phyloP scores from a whole-genome alignment of 2,329 filamentous ascomycete genomes.

The Aspergillus melleus region DNA sequence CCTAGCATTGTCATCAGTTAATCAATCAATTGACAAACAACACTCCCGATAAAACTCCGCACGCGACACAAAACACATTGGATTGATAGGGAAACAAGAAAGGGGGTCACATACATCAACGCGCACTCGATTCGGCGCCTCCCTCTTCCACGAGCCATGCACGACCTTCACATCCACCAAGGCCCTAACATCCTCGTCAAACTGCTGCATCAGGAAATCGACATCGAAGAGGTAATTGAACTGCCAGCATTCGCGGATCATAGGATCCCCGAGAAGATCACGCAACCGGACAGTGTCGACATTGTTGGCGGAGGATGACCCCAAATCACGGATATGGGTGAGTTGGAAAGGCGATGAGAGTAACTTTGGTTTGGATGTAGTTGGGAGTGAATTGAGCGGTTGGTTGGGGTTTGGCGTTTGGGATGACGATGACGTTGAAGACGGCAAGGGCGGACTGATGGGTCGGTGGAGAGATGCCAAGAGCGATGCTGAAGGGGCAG shows the following conservation, averaged over 20 bases:
- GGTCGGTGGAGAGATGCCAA: slow-evolving; percentile 32
- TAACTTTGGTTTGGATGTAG: not conserved
- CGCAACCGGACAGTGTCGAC: slow-evolving; percentile 63
- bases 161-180: slow-evolving; percentile 59
- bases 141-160: slow-evolving; percentile 67
- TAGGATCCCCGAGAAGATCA: slow-evolving; percentile 71
- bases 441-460: slow-evolving; percentile 28
- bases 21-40: not conserved
- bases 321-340: slow-evolving; percentile 66
- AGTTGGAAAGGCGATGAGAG: slow-evolving; percentile 69
- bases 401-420: not conserved
- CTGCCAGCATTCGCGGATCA: slow-evolving; percentile 65
- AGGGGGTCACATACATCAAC: slow-evolving; percentile 52
- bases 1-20: slow-evolving; percentile 42
- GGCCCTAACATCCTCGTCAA: slow-evolving; percentile 57
- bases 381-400: not conserved
- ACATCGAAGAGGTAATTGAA: slow-evolving; percentile 59
- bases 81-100: no score
- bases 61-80: no score
- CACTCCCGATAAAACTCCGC: no score
- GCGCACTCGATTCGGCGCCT: slow-evolving; percentile 58
- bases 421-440: slow-evolving; percentile 1
- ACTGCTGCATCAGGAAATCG: slow-evolving; percentile 60
- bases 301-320: slow-evolving; percentile 57
- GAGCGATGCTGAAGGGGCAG: not conserved